phyloP scores from a whole-genome alignment of 2,329 filamentous ascomycete species.

The Aspergillus quadricinctus region DNA sequence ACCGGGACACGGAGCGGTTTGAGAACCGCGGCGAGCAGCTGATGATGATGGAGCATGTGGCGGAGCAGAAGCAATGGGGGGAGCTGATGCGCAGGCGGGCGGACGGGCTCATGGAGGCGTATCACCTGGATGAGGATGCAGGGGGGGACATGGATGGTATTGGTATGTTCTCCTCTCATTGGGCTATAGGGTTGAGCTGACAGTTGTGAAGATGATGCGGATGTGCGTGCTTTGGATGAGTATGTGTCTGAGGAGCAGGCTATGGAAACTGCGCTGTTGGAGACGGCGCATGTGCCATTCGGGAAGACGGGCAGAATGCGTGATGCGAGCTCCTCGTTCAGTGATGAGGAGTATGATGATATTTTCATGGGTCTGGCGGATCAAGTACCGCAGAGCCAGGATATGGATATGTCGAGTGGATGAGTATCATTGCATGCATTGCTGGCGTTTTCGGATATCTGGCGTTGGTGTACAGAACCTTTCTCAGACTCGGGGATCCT shows the following conservation, averaged over 20 bases:
- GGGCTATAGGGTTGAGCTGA: neutral
- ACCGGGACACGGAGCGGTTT: constrained; percentile 36
- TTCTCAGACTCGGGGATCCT: neutral
- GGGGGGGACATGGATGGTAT: constrained; percentile 21
- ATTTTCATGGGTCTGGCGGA: constrained; percentile 63
- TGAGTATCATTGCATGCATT: neutral
- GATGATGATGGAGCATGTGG: constrained; percentile 40
- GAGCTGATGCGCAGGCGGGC: constrained; percentile 34
- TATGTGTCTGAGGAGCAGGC: constrained; percentile 33
- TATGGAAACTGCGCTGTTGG: constrained; percentile 27
- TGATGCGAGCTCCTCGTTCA: constrained; percentile 20
- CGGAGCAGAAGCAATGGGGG: constrained; percentile 36
- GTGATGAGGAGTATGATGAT: constrained; percentile 59
- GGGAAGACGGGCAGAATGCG: constrained; percentile 3
- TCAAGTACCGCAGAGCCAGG: constrained; percentile 30
- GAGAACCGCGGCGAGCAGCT: constrained; percentile 41
- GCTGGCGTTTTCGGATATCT: neutral
- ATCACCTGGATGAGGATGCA: constrained; percentile 14
- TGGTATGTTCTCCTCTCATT: constrained; percentile 14
- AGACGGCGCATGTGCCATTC: constrained; percentile 8
- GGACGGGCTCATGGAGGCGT: constrained; percentile 19
- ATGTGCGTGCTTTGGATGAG: constrained; percentile 30
- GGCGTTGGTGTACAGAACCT: neutral
- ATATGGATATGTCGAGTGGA: constrained; percentile 37
- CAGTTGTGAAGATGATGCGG: constrained; percentile 19